A percentile compares a stretch with the other conserved stretches of the same genome.
phyloP scores from a whole-genome alignment of 2,329 filamentous ascomycete species.

The Fusarium tjaetaba region DNA sequence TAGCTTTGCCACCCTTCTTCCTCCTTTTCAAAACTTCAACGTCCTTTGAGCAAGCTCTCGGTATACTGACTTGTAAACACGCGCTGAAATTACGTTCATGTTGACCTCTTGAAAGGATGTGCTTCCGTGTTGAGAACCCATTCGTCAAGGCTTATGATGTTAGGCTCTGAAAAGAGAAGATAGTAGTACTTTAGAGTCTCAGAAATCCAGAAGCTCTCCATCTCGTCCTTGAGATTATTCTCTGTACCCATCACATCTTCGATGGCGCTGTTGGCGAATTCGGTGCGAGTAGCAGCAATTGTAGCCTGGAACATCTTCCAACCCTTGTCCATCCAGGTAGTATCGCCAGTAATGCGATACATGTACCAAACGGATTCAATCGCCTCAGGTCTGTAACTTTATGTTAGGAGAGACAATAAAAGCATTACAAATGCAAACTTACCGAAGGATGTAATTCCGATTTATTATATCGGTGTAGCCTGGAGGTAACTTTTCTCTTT shows the following conservation, averaged over 20 bases:
- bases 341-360: constrained; percentile 87
- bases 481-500: constrained; percentile 56
- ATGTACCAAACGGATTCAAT: constrained; percentile 91
- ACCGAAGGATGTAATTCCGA: constrained; percentile 70
- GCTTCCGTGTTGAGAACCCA: constrained; percentile 74
- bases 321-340: constrained; percentile 78
- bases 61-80: neutral
- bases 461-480: constrained; percentile 61
- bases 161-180: constrained; percentile 76
- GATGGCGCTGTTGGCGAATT: constrained; percentile 76
- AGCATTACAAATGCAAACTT: constrained; percentile 44
- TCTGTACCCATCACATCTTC: constrained; percentile 64
- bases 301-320: constrained; percentile 87
- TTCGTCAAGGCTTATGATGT: constrained; percentile 73
- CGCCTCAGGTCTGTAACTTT: constrained; percentile 73
- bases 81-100: constrained; percentile 7
- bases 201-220: constrained; percentile 92
- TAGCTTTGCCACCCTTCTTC: neutral
- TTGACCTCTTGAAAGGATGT: constrained; percentile 64
- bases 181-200: constrained; percentile 96
- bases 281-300: constrained; percentile 70
- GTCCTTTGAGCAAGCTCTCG: neutral
- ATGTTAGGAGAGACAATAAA: neutral
- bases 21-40: neutral
- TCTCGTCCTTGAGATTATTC: constrained; percentile 64